These are phyloP conservation scores for Cymodocea nodosa DNA, from an alignment of 116 monocot genomes.

Conservation along the genomic window DNA sequence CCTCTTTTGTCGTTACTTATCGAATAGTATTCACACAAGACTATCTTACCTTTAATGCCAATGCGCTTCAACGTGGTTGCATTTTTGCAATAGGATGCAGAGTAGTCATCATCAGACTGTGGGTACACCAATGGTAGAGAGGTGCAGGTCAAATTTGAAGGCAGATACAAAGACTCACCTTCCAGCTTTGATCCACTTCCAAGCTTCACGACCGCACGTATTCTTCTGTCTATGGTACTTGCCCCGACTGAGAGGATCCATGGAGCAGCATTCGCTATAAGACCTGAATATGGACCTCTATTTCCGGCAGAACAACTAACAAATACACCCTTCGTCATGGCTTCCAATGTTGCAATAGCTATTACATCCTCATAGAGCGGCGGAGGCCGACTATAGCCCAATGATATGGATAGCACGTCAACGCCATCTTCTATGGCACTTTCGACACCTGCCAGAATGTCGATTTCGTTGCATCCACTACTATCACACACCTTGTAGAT, in stretches of 20 bases:
- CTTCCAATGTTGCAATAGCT: constrained; percentile 14
- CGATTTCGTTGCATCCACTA: background rate
- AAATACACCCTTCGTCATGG: background rate
- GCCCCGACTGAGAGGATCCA: constrained; percentile 42
- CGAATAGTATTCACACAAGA: constrained; percentile 15
- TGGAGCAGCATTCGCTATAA: constrained; percentile 19
- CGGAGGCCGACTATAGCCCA: too few species aligned
- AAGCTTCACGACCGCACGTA: constrained; percentile 20
- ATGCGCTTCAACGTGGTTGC: background rate
- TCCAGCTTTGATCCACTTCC: constrained; percentile 14
- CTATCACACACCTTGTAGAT: constrained; percentile 11
- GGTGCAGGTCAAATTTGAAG: too few species aligned
- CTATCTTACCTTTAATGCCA: constrained; percentile 14
- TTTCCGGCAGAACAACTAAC: background rate
- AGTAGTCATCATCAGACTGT: background rate
- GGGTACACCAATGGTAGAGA: too few species aligned
- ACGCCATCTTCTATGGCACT: constrained; percentile 26
- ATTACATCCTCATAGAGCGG: background rate
- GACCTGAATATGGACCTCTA: background rate
- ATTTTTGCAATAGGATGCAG: background rate
- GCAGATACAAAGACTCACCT: constrained; percentile 26
- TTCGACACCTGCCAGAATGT: constrained; percentile 27
- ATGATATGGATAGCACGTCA: background rate
- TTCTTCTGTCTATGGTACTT: constrained; percentile 19
- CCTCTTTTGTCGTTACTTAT: background rate